phyloP scores from a whole-genome alignment of 2,329 filamentous ascomycete genomes.

The Epichloe glyceriae region DNA sequence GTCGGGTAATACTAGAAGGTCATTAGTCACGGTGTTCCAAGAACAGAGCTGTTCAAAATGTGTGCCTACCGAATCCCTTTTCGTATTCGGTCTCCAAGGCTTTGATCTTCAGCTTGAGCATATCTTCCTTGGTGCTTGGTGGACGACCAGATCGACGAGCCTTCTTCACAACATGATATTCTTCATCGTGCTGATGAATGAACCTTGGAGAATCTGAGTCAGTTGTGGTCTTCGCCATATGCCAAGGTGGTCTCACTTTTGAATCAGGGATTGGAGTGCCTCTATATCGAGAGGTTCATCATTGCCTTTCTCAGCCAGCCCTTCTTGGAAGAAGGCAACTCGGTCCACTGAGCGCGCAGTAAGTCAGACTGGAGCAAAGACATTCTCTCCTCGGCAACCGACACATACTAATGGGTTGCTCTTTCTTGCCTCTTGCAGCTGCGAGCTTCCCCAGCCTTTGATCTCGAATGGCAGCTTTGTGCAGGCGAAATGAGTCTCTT shows the following conservation, averaged over 20 bases:
- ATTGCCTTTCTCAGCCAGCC: conserved; percentile 35
- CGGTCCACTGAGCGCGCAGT: conserved; percentile 20
- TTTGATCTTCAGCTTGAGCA: conserved; percentile 58
- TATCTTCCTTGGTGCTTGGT: conserved; percentile 61
- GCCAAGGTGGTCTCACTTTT: conserved; percentile 33
- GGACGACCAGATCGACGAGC: conserved; percentile 67
- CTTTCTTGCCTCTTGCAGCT: conserved; percentile 56
- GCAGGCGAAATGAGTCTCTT: conserved; percentile 69
- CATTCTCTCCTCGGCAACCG: neutral
- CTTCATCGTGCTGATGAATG: conserved; percentile 57
- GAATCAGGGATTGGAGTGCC: conserved; percentile 48
- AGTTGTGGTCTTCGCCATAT: conserved; percentile 10
- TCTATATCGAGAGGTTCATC: conserved; percentile 37
- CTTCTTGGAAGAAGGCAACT: conserved; percentile 54
- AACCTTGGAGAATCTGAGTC: conserved; percentile 31
- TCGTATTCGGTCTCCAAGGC: conserved; percentile 67
- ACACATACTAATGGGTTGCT: conserved; percentile 55
- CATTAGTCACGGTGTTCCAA: conserved; percentile 7
- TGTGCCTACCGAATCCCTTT: conserved; percentile 60
- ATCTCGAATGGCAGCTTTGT: conserved; percentile 67
- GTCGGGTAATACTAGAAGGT: conserved; percentile 53
- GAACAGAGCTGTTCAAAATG: neutral
- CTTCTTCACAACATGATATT: conserved; percentile 52
- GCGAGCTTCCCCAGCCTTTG: conserved; percentile 66
- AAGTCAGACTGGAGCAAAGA: conserved; percentile 2